Percentiles rank a stretch among this genome's conserved stretches.
Evolutionary conservation across 2,329 filamentous ascomycete species (phyloP).

Genomic region (Ascochyta fabae): DNA sequence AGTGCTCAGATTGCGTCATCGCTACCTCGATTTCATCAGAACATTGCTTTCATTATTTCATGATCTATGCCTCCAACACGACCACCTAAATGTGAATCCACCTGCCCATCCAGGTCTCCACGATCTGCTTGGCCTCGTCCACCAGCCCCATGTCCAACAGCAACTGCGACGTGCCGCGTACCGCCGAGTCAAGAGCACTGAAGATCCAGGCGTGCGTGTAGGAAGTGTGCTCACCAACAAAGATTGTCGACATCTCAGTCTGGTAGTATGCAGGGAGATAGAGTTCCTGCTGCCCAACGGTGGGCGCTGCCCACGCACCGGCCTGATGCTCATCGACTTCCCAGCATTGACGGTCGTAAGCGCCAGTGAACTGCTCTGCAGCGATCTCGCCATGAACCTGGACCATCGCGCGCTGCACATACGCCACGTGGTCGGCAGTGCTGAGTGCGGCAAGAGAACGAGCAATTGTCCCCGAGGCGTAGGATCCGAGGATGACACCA

Average conservation of each 20-base stretch:
- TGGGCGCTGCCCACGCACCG: constrained; percentile 67
- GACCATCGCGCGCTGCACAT: constrained; percentile 69
- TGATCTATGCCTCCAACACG: too few species aligned
- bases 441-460: constrained; percentile 57
- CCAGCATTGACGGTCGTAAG: constrained; percentile 72
- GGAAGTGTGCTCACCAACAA: constrained; percentile 70
- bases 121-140: constrained; percentile 71
- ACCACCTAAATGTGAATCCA: constrained; percentile 58
- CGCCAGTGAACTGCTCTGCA: constrained; percentile 68
- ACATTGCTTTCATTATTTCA: too few species aligned
- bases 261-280: constrained; percentile 77
- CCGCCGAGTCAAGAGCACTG: constrained; percentile 70
- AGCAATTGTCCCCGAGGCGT: constrained; percentile 57
- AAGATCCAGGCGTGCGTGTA: constrained; percentile 77
- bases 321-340: constrained; percentile 65
- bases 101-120: constrained; percentile 71
- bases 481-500: constrained; percentile 67
- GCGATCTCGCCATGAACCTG: constrained; percentile 70
- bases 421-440: constrained; percentile 67
- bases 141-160: constrained; percentile 70
- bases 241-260: constrained; percentile 72
- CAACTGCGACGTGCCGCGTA: constrained; percentile 69
- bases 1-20: neutral
- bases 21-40: too few species aligned
- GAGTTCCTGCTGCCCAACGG: constrained; percentile 69